Conservation (phyloP, 345 rosid species). For the Cardiospermum halicacabum region DNA sequence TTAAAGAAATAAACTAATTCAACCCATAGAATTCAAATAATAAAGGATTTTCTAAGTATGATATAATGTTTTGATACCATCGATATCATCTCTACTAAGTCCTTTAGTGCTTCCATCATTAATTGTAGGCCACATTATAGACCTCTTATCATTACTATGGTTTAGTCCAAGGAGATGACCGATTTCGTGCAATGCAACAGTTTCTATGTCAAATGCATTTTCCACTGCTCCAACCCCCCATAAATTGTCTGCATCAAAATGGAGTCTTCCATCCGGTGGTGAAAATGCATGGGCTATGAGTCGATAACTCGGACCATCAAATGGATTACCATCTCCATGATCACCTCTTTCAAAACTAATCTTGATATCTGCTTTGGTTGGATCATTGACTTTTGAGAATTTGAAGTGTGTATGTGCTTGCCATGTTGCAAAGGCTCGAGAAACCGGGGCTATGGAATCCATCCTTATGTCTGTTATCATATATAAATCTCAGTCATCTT, state of each 20-base stretch:
- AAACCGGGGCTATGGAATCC: background rate
- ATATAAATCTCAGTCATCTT: too few relatives aligned
- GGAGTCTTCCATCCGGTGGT: too few relatives aligned
- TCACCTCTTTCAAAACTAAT: constrained; percentile 4
- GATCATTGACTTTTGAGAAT: background rate
- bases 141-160: too few relatives aligned
- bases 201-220: too few relatives aligned
- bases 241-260: too few relatives aligned
- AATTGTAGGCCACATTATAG: background rate
- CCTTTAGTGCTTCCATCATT: background rate
- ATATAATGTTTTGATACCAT: constrained; percentile 10
- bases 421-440: background rate
- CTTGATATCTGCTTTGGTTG: background rate
- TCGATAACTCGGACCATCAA: constrained; percentile 14
- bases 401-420: background rate
- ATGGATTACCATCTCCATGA: constrained; percentile 8
- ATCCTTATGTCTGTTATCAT: background rate
- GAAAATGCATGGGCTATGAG: too few relatives aligned
- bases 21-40: too few relatives aligned
- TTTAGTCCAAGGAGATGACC: too few relatives aligned
- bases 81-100: constrained; percentile 9
- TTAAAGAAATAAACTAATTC: too few relatives aligned
- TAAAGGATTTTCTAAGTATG: too few relatives aligned
- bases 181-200: too few relatives aligned
- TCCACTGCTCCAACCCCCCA: too few relatives aligned